Conservation (phyloP, 192 early-diverging fungal species). For the Pecoramyces ruminantium region DNA sequence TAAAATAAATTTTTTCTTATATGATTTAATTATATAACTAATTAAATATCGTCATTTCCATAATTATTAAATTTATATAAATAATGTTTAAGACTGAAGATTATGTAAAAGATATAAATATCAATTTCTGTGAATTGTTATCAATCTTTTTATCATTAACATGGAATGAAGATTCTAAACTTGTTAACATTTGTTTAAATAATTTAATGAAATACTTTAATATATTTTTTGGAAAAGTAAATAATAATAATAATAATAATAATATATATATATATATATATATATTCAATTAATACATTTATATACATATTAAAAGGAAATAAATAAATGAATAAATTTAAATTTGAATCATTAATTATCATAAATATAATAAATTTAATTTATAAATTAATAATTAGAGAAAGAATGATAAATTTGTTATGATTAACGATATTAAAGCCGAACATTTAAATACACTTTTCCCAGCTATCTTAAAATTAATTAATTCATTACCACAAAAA, state of each 20-base stretch:
- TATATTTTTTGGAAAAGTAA: not conserved
- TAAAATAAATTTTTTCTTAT: no score
- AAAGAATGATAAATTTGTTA: not conserved
- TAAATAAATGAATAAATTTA: no score
- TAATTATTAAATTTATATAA: not conserved
- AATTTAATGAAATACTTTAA: not conserved
- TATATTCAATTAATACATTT: no score
- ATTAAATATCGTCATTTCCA: no score
- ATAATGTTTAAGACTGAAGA: not conserved
- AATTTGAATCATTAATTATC: no score
- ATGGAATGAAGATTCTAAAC: not conserved
- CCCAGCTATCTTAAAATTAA: not conserved
- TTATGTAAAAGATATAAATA: not conserved
- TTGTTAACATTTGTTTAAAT: not conserved
- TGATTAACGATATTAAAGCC: not conserved
- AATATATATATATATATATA: no score
- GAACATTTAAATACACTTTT: not conserved
- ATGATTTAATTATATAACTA: no score
- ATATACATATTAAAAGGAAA: no score
- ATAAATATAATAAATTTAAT: no score
- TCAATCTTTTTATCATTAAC: not conserved
- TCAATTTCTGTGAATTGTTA: not conserved
- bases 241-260: no score
- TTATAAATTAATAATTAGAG: not conserved
- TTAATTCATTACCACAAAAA: not conserved